A percentile compares a stretch with the other conserved stretches of the same genome.
Conservation (phyloP, 1,284 basidiomycete genomes). For the Porodaedalea pini region DNA sequence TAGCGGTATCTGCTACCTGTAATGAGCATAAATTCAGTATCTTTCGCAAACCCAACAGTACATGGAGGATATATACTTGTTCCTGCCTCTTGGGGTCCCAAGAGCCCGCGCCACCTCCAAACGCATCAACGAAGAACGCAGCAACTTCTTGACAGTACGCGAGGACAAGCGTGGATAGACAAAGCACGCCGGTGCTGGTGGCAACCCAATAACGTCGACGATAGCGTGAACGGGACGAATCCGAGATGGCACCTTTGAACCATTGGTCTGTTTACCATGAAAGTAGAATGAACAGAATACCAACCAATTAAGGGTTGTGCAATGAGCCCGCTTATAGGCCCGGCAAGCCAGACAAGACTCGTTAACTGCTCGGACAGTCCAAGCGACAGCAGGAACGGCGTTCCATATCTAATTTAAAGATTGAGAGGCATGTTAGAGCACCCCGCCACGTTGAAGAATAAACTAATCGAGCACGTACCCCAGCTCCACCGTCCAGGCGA, state of each 20-base stretch:
- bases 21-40: background rate
- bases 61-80: constrained; percentile 41
- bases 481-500: constrained; percentile 89
- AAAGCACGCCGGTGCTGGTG: constrained; percentile 72
- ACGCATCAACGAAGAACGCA: constrained; percentile 70
- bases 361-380: constrained; percentile 91
- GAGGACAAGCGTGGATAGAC: constrained; percentile 68
- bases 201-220: constrained; percentile 89
- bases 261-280: background rate
- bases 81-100: constrained; percentile 81
- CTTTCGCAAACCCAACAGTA: background rate
- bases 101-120: constrained; percentile 77
- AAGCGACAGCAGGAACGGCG: constrained; percentile 86
- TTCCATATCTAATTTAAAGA: constrained; percentile 76
- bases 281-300: constrained; percentile 23
- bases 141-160: constrained; percentile 85
- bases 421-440: no score
- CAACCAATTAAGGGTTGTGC: constrained; percentile 92
- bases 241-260: constrained; percentile 80
- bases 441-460: constrained; percentile 26
- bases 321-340: constrained; percentile 89
- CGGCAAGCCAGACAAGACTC: constrained; percentile 95
- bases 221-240: constrained; percentile 85
- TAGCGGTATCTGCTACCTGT: constrained; percentile 69
- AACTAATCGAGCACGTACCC: constrained; percentile 45